A percentile compares a stretch with the other conserved stretches of the same genome.
Conservation (phyloP, 345 rosid species). For the Eucalyptus caleyi region DNA sequence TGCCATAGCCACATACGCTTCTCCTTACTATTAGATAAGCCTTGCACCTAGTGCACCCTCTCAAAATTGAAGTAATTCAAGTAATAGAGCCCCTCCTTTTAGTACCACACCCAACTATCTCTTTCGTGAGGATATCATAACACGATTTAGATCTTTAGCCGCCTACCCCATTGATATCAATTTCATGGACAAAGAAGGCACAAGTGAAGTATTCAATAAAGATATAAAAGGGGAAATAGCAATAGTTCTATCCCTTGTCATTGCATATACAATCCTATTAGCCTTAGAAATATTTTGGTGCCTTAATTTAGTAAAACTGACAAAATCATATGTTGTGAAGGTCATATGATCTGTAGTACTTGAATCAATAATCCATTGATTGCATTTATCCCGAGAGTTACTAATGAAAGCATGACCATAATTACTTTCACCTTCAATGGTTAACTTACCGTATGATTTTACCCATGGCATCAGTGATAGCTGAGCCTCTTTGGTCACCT, state of each 20-base stretch:
- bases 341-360: background rate
- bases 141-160: background rate
- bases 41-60: rapidly evolving
- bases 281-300: rapidly evolving
- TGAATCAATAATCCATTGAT: too few species aligned
- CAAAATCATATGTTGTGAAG: background rate
- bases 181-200: background rate
- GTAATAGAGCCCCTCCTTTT: background rate
- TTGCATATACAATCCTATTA: background rate
- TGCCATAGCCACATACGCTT: background rate
- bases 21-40: background rate
- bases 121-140: background rate
- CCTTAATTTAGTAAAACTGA: background rate
- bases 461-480: background rate
- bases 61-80: background rate
- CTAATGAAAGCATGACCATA: background rate
- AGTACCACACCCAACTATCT: background rate
- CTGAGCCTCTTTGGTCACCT: background rate
- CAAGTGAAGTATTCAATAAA: too few species aligned
- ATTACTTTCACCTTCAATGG: background rate
- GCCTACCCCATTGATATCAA: background rate
- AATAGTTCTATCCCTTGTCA: background rate
- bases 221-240: background rate
- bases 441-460: too few species aligned
- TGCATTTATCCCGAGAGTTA: background rate